Evolutionary conservation across 139 green algal genomes (phyloP).

Genomic region (Monoraphidium neglectum): DNA sequence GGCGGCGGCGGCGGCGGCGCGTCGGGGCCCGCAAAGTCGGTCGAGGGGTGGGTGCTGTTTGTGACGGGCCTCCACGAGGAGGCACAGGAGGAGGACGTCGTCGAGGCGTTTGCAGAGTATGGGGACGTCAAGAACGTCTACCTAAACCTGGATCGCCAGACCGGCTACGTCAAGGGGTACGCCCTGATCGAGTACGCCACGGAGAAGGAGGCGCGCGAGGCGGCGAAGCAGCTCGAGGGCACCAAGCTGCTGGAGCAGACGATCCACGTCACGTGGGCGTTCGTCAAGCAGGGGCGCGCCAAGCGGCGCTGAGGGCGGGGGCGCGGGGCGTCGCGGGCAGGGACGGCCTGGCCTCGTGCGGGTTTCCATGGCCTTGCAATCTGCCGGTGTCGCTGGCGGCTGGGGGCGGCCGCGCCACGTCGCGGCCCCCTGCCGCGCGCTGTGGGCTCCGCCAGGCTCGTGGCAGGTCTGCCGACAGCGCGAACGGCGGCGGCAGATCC

Average conservation of each 20-base stretch:
- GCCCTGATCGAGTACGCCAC: constrained; percentile 93
- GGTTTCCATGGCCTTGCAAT: no score
- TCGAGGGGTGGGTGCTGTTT: constrained; percentile 96
- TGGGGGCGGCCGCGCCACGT: no score
- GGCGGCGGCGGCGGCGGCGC: constrained; percentile 8
- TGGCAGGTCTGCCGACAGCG: no score
- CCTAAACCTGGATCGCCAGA: constrained; percentile 95
- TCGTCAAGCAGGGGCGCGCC: neutral
- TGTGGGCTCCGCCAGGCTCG: no score
- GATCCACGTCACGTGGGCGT: constrained; percentile 49
- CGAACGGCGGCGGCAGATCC: no score
- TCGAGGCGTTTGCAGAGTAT: constrained; percentile 91
- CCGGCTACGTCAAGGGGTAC: constrained; percentile 95
- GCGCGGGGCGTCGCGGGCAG: no score
- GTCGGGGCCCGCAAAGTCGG: constrained; percentile 37
- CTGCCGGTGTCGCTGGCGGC: no score
- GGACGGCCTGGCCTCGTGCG: no score
- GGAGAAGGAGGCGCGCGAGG: constrained; percentile 81
- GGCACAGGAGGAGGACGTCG: constrained; percentile 92
- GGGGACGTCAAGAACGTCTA: constrained; percentile 97
- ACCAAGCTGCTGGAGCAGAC: constrained; percentile 78
- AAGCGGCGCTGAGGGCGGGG: no score
- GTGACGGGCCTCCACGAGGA: constrained; percentile 95
- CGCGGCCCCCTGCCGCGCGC: no score
- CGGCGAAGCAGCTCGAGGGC: constrained; percentile 87